phyloP scores from a whole-genome alignment of 192 early-diverging fungal species.

The Backusella tuberculispora region DNA sequence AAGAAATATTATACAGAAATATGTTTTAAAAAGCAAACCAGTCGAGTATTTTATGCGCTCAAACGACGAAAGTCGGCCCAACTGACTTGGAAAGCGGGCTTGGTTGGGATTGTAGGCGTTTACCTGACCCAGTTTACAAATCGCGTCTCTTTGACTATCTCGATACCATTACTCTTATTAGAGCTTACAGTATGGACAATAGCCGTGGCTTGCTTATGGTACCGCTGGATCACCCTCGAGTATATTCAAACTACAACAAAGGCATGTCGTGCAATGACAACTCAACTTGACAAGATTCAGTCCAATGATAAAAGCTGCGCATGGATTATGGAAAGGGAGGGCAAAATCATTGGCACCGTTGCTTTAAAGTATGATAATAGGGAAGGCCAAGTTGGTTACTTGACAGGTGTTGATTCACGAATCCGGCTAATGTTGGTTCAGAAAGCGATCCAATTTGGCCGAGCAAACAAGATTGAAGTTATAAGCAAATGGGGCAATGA shows the following conservation, averaged over 20 bases:
- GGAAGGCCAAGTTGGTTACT: conserved; percentile 26
- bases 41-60: conserved; percentile 1
- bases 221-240: conserved; percentile 6
- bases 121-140: neutral
- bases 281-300: neutral
- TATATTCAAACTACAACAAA: neutral
- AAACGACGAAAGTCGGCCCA: neutral
- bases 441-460: conserved; percentile 28
- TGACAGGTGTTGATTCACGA: conserved; percentile 9
- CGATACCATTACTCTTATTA: neutral
- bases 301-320: conserved; percentile 17
- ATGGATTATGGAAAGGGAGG: conserved; percentile 26
- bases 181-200: conserved; percentile 15
- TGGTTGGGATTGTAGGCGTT: conserved; percentile 2
- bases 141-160: neutral
- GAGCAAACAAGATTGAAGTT: conserved; percentile 28
- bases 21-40: neutral
- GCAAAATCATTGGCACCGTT: conserved; percentile 12
- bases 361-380: neutral
- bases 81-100: conserved; percentile 19
- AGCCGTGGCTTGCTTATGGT: conserved; percentile 13
- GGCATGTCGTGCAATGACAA: neutral
- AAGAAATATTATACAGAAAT: neutral
- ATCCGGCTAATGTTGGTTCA: conserved; percentile 22
- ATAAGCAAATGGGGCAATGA: conserved; percentile 21